Base-by-base conservation (phyloP, 371 early-diverging fungal genomes). In the Mycotypha africana region DNA sequence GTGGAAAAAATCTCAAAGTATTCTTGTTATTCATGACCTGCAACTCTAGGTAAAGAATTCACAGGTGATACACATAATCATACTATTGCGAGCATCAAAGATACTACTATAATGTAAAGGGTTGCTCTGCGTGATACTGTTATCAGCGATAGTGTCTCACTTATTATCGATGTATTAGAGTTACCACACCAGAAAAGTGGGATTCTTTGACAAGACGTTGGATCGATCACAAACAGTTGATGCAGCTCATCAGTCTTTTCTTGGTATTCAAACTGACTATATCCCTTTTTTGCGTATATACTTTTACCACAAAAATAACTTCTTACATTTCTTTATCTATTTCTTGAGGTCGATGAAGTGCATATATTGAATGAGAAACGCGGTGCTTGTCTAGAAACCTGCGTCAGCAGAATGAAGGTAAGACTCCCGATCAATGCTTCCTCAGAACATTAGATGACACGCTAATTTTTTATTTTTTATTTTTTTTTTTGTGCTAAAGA, bases 181-280 rank as follows among this genome's bases (percentile, higher is more conserved):
- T 86, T 1, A 86, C 89, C 1, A 87, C 87, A 4, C 88, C 90
- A 5, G 90, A 89, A 47, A 86, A 86, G 51, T 89, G 86, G 87
- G 90, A 88, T 53, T 73, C 79, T 0, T 73, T 80, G 74, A 86
- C 86, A 0, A 65, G 90, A 32, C 76, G 82, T 28, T 74, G 75
- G 73, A 59, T 32, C 22, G 76, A 74, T 38, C 59, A 68, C 25
- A 49, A 45, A 28, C 45, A 60, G 15, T 45, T 73, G 3, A 62
- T 73, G 50, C 32, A 44, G 14, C 41, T 61, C 33, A 64, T 78
- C 4, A 58, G 46, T 14, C 39, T 75, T 12, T 69, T 74, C 24
- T 31, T 78, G 57, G 74, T 78, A 68, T 31, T 22, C 8, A 12
- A 28, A 28, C 6, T 12, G 30, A 12, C 6, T 28, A 3, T 28